Percentiles rank a stretch among this genome's conserved stretches.
These are phyloP conservation scores for Penicillium tannophilum DNA, from an alignment of 495 filamentous ascomycete genomes.

Conservation along the genomic window DNA sequence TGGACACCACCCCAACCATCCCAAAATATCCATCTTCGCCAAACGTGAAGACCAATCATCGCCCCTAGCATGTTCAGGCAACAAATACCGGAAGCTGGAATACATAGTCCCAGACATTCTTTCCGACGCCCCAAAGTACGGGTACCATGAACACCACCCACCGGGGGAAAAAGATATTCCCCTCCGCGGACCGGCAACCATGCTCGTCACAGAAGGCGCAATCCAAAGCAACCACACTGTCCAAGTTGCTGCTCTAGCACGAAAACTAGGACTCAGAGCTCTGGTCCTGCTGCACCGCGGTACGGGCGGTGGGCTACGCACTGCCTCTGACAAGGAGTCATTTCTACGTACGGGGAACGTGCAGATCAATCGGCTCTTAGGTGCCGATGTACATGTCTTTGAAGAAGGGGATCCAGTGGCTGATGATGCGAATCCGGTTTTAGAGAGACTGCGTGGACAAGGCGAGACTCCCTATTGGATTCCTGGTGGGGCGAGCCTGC, in stretches of 20 bases:
- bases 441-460: conserved; percentile 19
- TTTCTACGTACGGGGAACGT: conserved; percentile 36
- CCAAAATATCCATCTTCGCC: conserved; percentile 33
- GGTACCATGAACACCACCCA: conserved; percentile 26
- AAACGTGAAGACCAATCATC: conserved; percentile 46
- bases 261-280: conserved; percentile 29
- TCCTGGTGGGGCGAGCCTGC: conserved; percentile 42
- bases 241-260: conserved; percentile 39
- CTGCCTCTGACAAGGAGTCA: conserved; percentile 13
- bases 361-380: conserved; percentile 36
- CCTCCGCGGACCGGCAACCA: conserved; percentile 24
- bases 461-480: conserved; percentile 40
- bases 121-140: conserved; percentile 18
- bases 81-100: conserved; percentile 50
- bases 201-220: conserved; percentile 44
- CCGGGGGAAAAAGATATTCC: conserved; percentile 2
- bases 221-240: conserved; percentile 48
- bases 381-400: conserved; percentile 41
- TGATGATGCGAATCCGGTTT: conserved; percentile 21
- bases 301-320: conserved; percentile 30
- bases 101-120: conserved; percentile 45
- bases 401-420: conserved; percentile 19
- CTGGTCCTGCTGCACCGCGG: conserved; percentile 34
- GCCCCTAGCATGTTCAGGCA: conserved; percentile 40
- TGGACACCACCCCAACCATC: conserved; percentile 9